Conservation (phyloP, 1,139 yeast genomes). For the Sugiyamaella novakii region DNA sequence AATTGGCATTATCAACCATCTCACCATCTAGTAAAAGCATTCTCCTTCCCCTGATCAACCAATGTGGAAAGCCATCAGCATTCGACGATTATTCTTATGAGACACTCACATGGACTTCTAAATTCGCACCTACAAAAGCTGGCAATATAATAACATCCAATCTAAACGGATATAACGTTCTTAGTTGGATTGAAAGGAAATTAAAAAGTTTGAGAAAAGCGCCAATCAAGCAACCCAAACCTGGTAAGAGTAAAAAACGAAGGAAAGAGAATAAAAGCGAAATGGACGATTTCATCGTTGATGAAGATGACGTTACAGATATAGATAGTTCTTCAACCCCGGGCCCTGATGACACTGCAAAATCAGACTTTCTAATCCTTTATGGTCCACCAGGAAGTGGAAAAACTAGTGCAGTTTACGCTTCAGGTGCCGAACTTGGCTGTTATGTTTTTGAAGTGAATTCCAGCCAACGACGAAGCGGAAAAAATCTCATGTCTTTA, state of each 20-base stretch:
- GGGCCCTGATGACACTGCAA: constrained; percentile 38
- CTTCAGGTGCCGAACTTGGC: constrained; percentile 62
- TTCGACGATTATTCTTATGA: constrained; percentile 37
- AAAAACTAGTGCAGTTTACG: constrained; percentile 73
- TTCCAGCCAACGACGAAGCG: constrained; percentile 69
- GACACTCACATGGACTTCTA: constrained; percentile 33
- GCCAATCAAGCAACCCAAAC: constrained; percentile 22
- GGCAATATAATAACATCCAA: constrained; percentile 26
- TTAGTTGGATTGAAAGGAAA: constrained; percentile 29
- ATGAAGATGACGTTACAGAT: constrained; percentile 40
- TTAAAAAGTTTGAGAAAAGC: constrained; percentile 25
- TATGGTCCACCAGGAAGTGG: constrained; percentile 78
- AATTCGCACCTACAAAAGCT: constrained; percentile 34
- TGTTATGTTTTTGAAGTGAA: constrained; percentile 86
- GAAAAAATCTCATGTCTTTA: constrained; percentile 65
- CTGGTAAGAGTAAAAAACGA: constrained; percentile 32
- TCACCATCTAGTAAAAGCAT: constrained; percentile 12
- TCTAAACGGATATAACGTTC: constrained; percentile 23
- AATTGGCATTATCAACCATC: constrained; percentile 21
- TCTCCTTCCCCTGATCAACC: constrained; percentile 20
- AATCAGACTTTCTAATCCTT: constrained; percentile 51
- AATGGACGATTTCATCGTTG: constrained; percentile 52
- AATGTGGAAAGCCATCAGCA: constrained; percentile 27
- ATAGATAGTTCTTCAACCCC: no score
- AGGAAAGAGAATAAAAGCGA: constrained; percentile 33